Percentiles rank a stretch among this genome's conserved stretches.
These are phyloP conservation scores for Yarrowia galli DNA, from an alignment of 1,139 yeast genomes.

Conservation along the genomic window DNA sequence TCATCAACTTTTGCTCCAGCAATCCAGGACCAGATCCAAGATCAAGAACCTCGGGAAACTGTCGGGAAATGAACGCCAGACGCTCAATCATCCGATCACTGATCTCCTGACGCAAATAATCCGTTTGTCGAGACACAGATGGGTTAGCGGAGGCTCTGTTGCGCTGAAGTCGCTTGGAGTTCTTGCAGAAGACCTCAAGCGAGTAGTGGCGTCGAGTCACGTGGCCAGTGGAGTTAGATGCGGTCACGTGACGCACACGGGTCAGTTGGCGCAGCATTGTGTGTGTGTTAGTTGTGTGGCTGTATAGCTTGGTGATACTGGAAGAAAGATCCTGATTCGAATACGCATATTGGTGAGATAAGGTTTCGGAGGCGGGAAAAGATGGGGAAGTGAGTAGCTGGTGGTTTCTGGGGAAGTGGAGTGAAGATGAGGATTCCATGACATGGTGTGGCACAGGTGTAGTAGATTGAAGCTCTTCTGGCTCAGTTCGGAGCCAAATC, in stretches of 20 bases:
- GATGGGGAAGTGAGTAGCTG: no score
- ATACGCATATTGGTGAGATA: background rate
- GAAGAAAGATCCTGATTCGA: background rate
- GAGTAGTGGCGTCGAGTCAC: background rate
- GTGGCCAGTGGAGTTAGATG: background rate
- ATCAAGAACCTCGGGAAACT: constrained; percentile 67
- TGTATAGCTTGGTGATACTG: background rate
- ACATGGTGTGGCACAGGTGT: no score
- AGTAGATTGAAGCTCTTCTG: no score
- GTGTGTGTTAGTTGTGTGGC: background rate
- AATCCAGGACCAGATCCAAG: constrained; percentile 79
- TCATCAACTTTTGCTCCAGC: constrained; percentile 54
- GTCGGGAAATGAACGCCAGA: constrained; percentile 72
- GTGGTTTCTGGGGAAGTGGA: no score
- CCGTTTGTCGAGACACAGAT: constrained; percentile 63
- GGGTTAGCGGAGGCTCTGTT: constrained; percentile 59
- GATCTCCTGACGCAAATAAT: constrained; percentile 77
- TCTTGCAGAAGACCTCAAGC: constrained; percentile 70
- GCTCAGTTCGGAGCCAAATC: no score
- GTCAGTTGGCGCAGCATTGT: constrained; percentile 7
- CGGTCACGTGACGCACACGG: background rate
- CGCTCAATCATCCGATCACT: constrained; percentile 78
- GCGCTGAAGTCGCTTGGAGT: constrained; percentile 66
- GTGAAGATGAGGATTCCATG: no score
- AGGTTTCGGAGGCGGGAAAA: background rate